A percentile compares a stretch with the other conserved stretches of the same genome.
phyloP scores from a whole-genome alignment of 2,329 filamentous ascomycete species.

The Massarina eburnea region DNA sequence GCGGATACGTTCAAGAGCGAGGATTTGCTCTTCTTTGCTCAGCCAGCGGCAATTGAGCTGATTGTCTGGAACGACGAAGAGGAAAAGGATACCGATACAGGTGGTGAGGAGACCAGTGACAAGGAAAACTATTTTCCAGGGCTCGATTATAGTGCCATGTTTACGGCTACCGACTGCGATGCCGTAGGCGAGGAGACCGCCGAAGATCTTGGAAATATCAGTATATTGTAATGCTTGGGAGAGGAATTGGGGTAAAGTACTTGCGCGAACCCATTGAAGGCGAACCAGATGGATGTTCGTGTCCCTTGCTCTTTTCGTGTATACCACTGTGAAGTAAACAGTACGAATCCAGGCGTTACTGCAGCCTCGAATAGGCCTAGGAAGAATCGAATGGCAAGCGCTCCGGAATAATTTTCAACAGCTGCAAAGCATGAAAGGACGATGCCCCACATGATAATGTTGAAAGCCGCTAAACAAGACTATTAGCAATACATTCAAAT shows the following conservation, averaged over 20 bases:
- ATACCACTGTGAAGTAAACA: constrained; percentile 73
- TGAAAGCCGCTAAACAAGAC: constrained; percentile 50
- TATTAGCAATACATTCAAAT: constrained; percentile 3
- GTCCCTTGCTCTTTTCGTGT: constrained; percentile 68
- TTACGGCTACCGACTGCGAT: constrained; percentile 59
- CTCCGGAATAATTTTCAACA: constrained; percentile 61
- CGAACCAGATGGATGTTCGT: constrained; percentile 68
- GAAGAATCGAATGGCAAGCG: constrained; percentile 67
- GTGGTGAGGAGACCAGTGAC: constrained; percentile 48
- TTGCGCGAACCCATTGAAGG: constrained; percentile 64
- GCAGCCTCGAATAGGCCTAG: constrained; percentile 69
- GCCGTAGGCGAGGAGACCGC: constrained; percentile 64
- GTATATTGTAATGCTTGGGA: neutral
- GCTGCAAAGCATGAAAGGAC: constrained; percentile 65
- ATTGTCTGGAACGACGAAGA: constrained; percentile 58
- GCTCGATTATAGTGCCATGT: constrained; percentile 59
- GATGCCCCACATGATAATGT: constrained; percentile 65
- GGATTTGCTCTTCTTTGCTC: constrained; percentile 64
- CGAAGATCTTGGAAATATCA: constrained; percentile 53
- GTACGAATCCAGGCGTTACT: constrained; percentile 68
- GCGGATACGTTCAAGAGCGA: constrained; percentile 71
- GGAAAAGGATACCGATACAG: constrained; percentile 45
- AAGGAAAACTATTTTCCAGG: constrained; percentile 65
- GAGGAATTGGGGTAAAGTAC: constrained; percentile 2
- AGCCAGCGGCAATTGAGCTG: constrained; percentile 65